Conservation (phyloP, 2,329 filamentous ascomycete genomes). For the Penicillium psychrosexuale region DNA sequence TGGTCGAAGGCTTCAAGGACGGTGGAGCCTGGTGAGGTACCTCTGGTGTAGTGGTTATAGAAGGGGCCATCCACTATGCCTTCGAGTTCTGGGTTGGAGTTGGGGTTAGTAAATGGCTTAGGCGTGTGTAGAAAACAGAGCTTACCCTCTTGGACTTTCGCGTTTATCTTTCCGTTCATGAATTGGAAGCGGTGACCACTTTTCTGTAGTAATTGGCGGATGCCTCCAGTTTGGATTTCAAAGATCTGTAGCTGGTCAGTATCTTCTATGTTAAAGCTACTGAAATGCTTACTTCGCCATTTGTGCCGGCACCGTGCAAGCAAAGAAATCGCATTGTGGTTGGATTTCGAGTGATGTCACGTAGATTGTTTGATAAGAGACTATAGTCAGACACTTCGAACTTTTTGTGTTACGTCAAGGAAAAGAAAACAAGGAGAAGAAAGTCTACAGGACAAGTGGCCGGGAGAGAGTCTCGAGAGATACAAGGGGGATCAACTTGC, state of each 20-base stretch:
- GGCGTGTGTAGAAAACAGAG: neutral
- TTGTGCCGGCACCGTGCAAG: constrained; percentile 33
- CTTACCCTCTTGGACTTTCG: constrained; percentile 29
- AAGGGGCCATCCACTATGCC: constrained; percentile 32
- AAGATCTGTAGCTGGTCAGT: constrained; percentile 26
- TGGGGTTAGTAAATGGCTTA: neutral
- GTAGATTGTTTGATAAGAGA: neutral
- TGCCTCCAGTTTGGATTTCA: constrained; percentile 34
- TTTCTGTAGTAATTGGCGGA: constrained; percentile 26
- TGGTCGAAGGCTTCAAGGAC: constrained; percentile 29
- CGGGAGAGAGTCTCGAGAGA: neutral
- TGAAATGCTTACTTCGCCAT: constrained; percentile 26
- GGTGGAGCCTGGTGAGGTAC: constrained; percentile 21
- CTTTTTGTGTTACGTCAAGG: neutral
- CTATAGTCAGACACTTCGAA: neutral
- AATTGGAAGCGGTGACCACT: constrained; percentile 31
- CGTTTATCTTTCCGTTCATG: constrained; percentile 26
- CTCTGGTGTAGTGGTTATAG: constrained; percentile 31
- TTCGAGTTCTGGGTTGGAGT: constrained; percentile 25
- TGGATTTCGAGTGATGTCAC: too few species aligned
- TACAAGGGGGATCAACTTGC: neutral
- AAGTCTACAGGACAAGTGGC: neutral
- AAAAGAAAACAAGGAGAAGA: neutral
- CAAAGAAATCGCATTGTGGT: constrained; percentile 34
- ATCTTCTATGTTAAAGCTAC: neutral